Conservation (phyloP, 2,329 filamentous ascomycete genomes). For the Cryoendolithus antarcticus region DNA sequence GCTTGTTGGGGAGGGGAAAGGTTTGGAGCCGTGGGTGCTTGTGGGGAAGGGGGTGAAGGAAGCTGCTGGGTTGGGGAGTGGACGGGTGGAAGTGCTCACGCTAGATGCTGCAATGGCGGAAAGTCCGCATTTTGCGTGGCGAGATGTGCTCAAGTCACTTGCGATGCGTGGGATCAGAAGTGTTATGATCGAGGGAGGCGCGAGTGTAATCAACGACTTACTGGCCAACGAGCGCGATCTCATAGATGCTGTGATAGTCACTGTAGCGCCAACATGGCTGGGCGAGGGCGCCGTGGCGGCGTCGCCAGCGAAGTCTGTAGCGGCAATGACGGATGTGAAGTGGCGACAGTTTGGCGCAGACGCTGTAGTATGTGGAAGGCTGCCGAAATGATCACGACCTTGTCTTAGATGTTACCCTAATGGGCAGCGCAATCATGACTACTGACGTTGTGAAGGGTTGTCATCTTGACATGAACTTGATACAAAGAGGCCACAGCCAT, state of each 20-base stretch:
- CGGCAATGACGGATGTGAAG: constrained; percentile 51
- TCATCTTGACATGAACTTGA: no score
- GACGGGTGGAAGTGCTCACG: constrained; percentile 4
- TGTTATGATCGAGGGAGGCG: constrained; percentile 89
- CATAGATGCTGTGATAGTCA: constrained; percentile 70
- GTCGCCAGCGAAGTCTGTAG: constrained; percentile 54
- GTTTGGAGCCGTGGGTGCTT: constrained; percentile 63
- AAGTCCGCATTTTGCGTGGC: constrained; percentile 42
- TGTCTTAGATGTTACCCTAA: no score
- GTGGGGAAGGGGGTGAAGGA: constrained; percentile 27
- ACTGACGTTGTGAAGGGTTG: no score
- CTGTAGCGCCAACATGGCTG: constrained; percentile 83
- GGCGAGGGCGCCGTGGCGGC: constrained; percentile 72
- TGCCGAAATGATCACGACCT: constrained; percentile 2
- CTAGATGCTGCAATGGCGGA: background rate
- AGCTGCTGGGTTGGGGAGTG: constrained; percentile 14
- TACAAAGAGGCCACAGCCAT: no score
- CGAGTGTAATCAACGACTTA: constrained; percentile 66
- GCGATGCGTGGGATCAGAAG: constrained; percentile 52
- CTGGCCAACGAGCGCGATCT: constrained; percentile 45
- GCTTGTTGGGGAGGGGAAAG: constrained; percentile 51
- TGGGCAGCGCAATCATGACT: no score
- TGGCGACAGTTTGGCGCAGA: constrained; percentile 76
- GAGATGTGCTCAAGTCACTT: constrained; percentile 48
- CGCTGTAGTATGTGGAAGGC: constrained; percentile 62